These are phyloP conservation scores for Eimeria acervulina DNA, from an alignment of 169 alveolate species.

Conservation along the genomic window DNA sequence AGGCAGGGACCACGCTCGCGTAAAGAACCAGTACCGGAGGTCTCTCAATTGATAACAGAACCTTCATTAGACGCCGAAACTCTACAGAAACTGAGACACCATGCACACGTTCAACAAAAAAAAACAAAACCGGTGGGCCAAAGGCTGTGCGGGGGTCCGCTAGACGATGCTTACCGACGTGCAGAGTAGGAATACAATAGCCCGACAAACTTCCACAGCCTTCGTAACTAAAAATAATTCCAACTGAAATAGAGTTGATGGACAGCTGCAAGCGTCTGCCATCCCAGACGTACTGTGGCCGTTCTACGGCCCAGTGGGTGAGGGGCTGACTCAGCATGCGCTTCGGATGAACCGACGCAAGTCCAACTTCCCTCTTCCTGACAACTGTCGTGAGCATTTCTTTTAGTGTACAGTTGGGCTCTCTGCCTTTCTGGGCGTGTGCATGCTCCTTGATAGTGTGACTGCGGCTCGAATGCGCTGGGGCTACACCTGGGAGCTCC, in stretches of 20 bases:
- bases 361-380: slow-evolving; percentile 44
- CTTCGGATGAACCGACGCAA: slow-evolving; percentile 21
- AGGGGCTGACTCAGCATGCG: slow-evolving; percentile 79
- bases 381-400: slow-evolving; percentile 22
- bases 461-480: slow-evolving; percentile 37
- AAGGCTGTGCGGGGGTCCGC: neutral
- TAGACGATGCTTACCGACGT: neutral
- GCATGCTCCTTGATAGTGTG: slow-evolving; percentile 40
- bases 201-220: neutral
- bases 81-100: neutral
- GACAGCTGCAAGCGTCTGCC: slow-evolving; percentile 11
- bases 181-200: neutral
- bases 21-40: neutral
- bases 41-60: neutral
- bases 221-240: neutral
- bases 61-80: neutral
- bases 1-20: neutral
- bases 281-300: neutral
- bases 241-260: neutral
- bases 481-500: slow-evolving; percentile 43
- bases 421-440: slow-evolving; percentile 52
- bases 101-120: neutral
- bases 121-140: neutral
- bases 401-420: slow-evolving; percentile 10
- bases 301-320: slow-evolving; percentile 43